phyloP scores from a whole-genome alignment of 2,329 filamentous ascomycete genomes.

The Trichoderma sp. region DNA sequence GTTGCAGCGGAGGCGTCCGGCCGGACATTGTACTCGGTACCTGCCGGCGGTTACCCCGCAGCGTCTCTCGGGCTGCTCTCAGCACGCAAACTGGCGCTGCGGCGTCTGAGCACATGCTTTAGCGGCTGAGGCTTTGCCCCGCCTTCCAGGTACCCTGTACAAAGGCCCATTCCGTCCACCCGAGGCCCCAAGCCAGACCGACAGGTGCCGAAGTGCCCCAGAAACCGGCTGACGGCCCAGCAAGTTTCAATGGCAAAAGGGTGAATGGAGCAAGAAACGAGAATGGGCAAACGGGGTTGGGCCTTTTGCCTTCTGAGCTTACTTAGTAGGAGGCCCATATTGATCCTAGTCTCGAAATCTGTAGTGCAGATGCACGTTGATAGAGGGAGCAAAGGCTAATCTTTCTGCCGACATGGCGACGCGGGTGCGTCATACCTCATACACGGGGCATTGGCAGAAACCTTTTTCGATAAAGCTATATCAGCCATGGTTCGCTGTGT shows the following conservation, averaged over 20 bases:
- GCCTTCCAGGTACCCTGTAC: neutral
- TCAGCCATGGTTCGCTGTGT: conserved; percentile 4
- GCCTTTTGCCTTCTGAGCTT: neutral
- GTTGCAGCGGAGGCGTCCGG: neutral
- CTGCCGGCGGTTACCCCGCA: conserved; percentile 15
- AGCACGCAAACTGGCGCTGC: neutral
- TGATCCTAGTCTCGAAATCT: neutral
- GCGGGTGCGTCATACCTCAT: conserved; percentile 12
- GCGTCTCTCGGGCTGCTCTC: neutral
- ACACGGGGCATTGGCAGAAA: neutral
- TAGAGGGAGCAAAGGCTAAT: neutral
- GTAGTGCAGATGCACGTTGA: neutral
- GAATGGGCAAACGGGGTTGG: neutral
- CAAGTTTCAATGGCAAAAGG: neutral
- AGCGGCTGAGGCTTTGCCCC: neutral
- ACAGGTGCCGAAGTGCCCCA: conserved; percentile 32
- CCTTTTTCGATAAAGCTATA: conserved; percentile 5
- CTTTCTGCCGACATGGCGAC: conserved; percentile 14
- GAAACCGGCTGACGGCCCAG: conserved; percentile 4
- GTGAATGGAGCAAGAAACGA: neutral
- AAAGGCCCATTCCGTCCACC: conserved; percentile 32
- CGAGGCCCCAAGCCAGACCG: conserved; percentile 33
- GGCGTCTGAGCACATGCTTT: conserved; percentile 14
- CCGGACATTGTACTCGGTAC: neutral
- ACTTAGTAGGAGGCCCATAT: neutral